Conservation (phyloP, 1,284 basidiomycete species). For the Thecaphora frezii region DNA sequence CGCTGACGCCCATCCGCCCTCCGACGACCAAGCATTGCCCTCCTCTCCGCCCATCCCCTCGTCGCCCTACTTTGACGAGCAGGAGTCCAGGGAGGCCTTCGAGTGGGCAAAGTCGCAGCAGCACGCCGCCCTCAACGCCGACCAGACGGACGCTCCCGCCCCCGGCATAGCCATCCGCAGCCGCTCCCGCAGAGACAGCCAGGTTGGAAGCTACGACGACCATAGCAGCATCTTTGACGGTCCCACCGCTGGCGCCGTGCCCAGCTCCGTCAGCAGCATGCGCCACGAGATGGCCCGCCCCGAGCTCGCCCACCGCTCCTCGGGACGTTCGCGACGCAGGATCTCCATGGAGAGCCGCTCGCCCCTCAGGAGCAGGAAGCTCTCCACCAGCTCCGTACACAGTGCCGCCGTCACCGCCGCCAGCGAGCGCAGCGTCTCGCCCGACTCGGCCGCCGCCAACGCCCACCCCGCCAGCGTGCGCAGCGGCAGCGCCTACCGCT, state of each 20-base stretch:
- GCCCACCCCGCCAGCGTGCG: slow-evolving; percentile 36
- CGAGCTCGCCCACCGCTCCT: slow-evolving; percentile 37
- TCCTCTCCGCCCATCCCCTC: slow-evolving; percentile 20
- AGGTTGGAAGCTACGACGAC: slow-evolving; percentile 56
- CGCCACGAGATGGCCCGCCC: slow-evolving; percentile 41
- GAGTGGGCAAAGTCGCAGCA: slow-evolving; percentile 37
- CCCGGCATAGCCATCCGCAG: slow-evolving; percentile 15
- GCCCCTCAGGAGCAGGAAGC: slow-evolving; percentile 30
- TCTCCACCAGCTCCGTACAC: slow-evolving; percentile 22
- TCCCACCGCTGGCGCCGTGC: slow-evolving; percentile 52
- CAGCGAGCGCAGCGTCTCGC: slow-evolving; percentile 32
- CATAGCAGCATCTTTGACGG: slow-evolving; percentile 54
- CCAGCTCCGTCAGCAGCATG: slow-evolving; percentile 49
- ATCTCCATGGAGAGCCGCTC: slow-evolving; percentile 46
- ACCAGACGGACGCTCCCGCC: background rate
- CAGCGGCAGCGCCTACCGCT: slow-evolving; percentile 35
- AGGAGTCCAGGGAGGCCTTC: slow-evolving; percentile 46
- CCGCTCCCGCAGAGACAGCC: slow-evolving; percentile 39
- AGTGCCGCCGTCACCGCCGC: slow-evolving; percentile 30
- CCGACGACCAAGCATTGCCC: too few relatives aligned
- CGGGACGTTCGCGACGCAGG: slow-evolving; percentile 40
- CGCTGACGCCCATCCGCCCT: background rate
- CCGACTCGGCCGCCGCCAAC: slow-evolving; percentile 26
- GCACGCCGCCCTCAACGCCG: slow-evolving; percentile 8
- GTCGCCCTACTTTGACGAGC: slow-evolving; percentile 55